Conservation (phyloP, 495 filamentous ascomycete genomes). For the Cryomyces minteri region DNA sequence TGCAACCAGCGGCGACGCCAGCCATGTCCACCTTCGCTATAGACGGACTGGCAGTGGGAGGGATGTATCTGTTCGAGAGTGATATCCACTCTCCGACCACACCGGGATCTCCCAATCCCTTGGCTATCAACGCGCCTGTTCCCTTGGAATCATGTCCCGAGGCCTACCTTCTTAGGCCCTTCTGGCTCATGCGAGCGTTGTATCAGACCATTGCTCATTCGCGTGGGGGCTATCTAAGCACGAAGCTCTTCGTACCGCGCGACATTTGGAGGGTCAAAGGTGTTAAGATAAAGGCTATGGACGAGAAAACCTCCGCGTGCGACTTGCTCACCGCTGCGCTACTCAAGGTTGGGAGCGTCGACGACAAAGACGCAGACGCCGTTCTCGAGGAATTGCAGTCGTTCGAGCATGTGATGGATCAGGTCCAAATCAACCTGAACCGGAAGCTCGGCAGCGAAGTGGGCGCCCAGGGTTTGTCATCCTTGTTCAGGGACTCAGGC, state of each 20-base stretch:
- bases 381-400: constrained; percentile 89
- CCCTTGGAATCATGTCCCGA: constrained; percentile 84
- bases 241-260: constrained; percentile 73
- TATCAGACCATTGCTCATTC: constrained; percentile 88
- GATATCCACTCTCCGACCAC: constrained; percentile 43
- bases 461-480: constrained; percentile 48
- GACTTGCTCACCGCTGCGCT: constrained; percentile 84
- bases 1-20: too few relatives aligned
- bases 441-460: constrained; percentile 87
- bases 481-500: constrained; percentile 44
- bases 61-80: constrained; percentile 68
- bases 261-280: constrained; percentile 91
- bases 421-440: constrained; percentile 52
- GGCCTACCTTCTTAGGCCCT: constrained; percentile 70
- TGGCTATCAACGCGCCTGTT: constrained; percentile 40
- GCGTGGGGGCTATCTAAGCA: constrained; percentile 79
- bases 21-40: constrained; percentile 35
- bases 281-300: constrained; percentile 77
- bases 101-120: constrained; percentile 40
- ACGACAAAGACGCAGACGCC: constrained; percentile 76
- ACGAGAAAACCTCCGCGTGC: constrained; percentile 86
- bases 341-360: constrained; percentile 62
- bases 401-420: constrained; percentile 75
- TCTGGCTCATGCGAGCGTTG: constrained; percentile 88
- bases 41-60: constrained; percentile 38